Percentiles rank a stretch among this genome's conserved stretches.
Conservation (phyloP, 2,329 filamentous ascomycete species). For the Ophiostoma angusticollis region DNA sequence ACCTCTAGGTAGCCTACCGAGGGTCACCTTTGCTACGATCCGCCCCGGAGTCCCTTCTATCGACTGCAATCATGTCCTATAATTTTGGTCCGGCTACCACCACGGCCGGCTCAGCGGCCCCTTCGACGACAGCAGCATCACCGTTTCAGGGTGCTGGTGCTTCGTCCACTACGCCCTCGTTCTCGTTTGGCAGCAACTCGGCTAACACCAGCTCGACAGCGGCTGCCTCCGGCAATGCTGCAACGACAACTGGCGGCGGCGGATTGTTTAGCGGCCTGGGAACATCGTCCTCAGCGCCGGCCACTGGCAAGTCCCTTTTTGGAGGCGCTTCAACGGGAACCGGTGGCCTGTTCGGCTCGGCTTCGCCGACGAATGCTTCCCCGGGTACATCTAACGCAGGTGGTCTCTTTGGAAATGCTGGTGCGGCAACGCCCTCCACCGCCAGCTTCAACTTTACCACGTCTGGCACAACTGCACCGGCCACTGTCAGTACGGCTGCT, state of each 20-base stretch:
- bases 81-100: constrained; percentile 21
- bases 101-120: constrained; percentile 24
- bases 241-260: constrained; percentile 3
- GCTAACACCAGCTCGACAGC: constrained; percentile 17
- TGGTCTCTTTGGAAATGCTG: constrained; percentile 10
- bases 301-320: constrained; percentile 4
- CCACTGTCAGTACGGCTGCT: background rate
- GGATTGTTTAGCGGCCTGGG: background rate
- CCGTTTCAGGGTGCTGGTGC: constrained; percentile 7
- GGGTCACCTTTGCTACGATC: background rate
- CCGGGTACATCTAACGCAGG: constrained; percentile 12
- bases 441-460: constrained; percentile 4
- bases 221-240: constrained; percentile 14
- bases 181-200: constrained; percentile 22
- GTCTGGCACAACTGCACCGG: background rate
- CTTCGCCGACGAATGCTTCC: constrained; percentile 5
- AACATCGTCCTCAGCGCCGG: background rate
- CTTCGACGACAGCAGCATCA: constrained; percentile 27
- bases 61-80: constrained; percentile 14
- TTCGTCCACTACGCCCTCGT: background rate
- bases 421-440: background rate
- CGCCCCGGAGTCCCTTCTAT: constrained; percentile 14
- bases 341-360: constrained; percentile 7
- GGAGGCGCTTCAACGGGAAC: constrained; percentile 3
- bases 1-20: background rate